These are phyloP conservation scores for Penicillium verrucosum DNA, from an alignment of 2,329 filamentous ascomycete genomes.

Conservation along the genomic window DNA sequence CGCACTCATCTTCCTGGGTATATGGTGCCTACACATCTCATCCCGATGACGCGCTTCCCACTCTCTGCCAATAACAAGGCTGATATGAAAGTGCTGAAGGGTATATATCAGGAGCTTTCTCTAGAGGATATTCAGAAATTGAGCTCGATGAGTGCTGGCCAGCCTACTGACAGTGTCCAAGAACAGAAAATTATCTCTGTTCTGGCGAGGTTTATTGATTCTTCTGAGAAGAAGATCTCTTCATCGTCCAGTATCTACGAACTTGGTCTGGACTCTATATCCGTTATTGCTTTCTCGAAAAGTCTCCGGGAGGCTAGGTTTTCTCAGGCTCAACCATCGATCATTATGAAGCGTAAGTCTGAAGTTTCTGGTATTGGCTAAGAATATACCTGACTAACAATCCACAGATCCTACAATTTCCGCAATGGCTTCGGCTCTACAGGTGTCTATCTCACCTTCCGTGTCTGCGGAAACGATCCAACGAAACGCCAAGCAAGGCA, in stretches of 20 bases:
- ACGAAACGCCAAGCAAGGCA: conserved; percentile 56
- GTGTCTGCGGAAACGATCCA: conserved; percentile 23
- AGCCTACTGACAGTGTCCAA: conserved; percentile 31
- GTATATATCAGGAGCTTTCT: conserved; percentile 62
- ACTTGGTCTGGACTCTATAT: conserved; percentile 83
- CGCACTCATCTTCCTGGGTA: conserved; percentile 69
- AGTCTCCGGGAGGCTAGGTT: conserved; percentile 64
- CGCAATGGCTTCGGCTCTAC: conserved; percentile 36
- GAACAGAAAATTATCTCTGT: conserved; percentile 50
- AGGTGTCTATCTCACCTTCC: conserved; percentile 4
- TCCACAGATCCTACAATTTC: conserved; percentile 34
- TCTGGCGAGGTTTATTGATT: conserved; percentile 53
- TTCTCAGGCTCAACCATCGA: conserved; percentile 57
- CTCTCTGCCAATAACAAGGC: conserved; percentile 88
- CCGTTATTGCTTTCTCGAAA: conserved; percentile 67
- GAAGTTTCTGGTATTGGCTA: not conserved
- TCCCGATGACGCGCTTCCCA: conserved; percentile 69
- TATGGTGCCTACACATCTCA: conserved; percentile 85
- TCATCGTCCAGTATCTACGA: conserved; percentile 72
- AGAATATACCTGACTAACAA: not conserved
- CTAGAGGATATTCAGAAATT: conserved; percentile 61
- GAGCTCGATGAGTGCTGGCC: conserved; percentile 34
- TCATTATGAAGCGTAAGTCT: conserved; percentile 57
- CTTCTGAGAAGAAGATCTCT: conserved; percentile 46
- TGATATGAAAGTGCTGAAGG: conserved; percentile 66